Base-by-base conservation (phyloP, 768 basidiomycete species). In the Lentinula boryana region DNA sequence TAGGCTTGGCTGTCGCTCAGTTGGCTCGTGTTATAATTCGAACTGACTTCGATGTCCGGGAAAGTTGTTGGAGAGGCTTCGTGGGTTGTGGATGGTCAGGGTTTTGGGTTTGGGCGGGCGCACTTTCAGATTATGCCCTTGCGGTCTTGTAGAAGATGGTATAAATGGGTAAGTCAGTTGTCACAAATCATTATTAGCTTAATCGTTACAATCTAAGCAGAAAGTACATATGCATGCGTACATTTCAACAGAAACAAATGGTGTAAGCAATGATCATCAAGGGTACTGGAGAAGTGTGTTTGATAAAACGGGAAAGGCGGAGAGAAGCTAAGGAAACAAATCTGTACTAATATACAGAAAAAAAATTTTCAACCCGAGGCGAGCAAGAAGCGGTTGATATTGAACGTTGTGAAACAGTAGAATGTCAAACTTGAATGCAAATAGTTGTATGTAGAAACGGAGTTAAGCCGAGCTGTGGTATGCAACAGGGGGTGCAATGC, bases 51-150 rank as follows among this genome's bases (percentile, higher is more conserved):
- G 78, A 95, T 54, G 74, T 70, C 63, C 80, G 93, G 6, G 67
- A 76, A 21, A 93, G 92, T 71, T 97, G 95, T 69, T 97, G 95
- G 95, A 81, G 80, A 63, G 91, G 91, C 5, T 99, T 99, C 62
- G 82, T 84, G 5, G 86, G 87, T 1, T 96, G 93, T 71, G 93
- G 93, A 0, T 93, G 88, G 87, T 78, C 89, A 31, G 95, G 95
- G 0, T 89, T 91, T 63, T 88, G 87, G 86, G 75, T 96, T 12
- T 95, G 90, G 91, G 82, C 84, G 72, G 95, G 94, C 9, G 80
- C 90, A 13, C 68, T 85, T 10, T 81, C 73, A 13, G 94, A 97
- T 72, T 94, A 51, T n/a, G 50, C 31, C 13, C 23, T 16, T 33
- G 3, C 1, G 16, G 4, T 33, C 16, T 18, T 51, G 6, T 51